These are phyloP conservation scores for Mycena floridula DNA, from an alignment of 768 basidiomycete species.

Conservation along the genomic window DNA sequence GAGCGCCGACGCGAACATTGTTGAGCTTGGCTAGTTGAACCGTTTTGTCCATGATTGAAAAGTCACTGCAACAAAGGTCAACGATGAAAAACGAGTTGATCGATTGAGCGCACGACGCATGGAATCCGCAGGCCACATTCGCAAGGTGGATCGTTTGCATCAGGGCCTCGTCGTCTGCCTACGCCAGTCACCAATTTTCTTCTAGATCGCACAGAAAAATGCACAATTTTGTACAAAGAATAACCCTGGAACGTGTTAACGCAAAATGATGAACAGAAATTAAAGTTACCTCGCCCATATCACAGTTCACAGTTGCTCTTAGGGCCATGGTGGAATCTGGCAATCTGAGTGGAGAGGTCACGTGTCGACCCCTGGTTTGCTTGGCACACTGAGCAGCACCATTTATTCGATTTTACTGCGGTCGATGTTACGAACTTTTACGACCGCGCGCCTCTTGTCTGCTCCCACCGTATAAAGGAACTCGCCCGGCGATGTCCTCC, in stretches of 20 bases:
- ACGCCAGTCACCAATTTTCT: neutral
- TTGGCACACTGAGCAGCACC: no score
- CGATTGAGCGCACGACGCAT: conserved; percentile 41
- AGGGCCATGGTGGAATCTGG: no score
- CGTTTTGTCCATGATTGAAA: conserved; percentile 59
- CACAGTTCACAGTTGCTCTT: conserved; percentile 45
- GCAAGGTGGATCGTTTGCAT: conserved; percentile 55
- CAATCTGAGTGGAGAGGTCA: no score
- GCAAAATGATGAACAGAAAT: neutral
- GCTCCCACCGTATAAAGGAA: no score
- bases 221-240: conserved; percentile 42
- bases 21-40: conserved; percentile 50
- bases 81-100: neutral
- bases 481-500: no score
- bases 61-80: conserved; percentile 35
- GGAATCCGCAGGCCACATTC: conserved; percentile 65
- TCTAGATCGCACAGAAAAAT: neutral
- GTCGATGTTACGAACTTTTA: no score
- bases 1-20: conserved; percentile 57
- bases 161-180: conserved; percentile 47
- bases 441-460: no score
- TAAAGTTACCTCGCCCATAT: conserved; percentile 46
- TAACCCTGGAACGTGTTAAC: conserved; percentile 32
- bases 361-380: no score
- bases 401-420: no score